Base-by-base conservation (phyloP, 768 basidiomycete species). In the Rossbeevera mucosa region DNA sequence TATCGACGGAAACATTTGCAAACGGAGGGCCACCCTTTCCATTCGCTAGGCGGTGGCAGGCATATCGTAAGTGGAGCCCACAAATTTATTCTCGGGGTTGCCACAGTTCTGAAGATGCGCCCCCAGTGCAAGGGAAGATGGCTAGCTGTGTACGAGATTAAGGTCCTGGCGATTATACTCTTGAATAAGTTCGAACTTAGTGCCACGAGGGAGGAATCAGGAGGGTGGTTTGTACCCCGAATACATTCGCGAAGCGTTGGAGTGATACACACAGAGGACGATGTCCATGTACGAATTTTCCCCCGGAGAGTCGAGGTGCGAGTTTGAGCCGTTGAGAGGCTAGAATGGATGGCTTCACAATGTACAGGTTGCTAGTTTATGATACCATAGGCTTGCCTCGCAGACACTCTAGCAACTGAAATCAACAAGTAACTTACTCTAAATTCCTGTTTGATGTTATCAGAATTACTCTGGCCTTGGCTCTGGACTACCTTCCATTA, bases 41-140 rank as follows among this genome's bases (percentile, higher is more conserved):
- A 57, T 28, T 45, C 59, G 8, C 29, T 66, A 2, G 61, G 59
- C 0, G 51, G 54, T 13, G 64, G 59, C 0, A 61, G 51, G 5
- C 59, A 65, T 46, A 14, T 52, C 24, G 62, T 65, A 29, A 41
- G 64, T 46, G 2, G n/a, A 2, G 5, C 7, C 12, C 29, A 12
- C 41, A 21, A 2, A 14, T 1, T 1, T 18, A 11, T 41, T 38
- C 14, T 43, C 31, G n/a, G 28, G 16, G 0, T 2, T 12, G 31
- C 18, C 5, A 1, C 9, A 4, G 0, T 42, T 20, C 40, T 53
- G 2, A 59, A 6, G 20, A 26, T 29, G 41, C 8, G 12, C 0
- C 16, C 0, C 1, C 8, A 64, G 63, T 64, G 61, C 55, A 64
- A 64, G 16, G 63, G 63, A 12, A 50, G 64, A 36, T 63, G 61